Evolutionary conservation across 148 eudicot genomes (phyloP).

Genomic region (Chenopodium album): DNA sequence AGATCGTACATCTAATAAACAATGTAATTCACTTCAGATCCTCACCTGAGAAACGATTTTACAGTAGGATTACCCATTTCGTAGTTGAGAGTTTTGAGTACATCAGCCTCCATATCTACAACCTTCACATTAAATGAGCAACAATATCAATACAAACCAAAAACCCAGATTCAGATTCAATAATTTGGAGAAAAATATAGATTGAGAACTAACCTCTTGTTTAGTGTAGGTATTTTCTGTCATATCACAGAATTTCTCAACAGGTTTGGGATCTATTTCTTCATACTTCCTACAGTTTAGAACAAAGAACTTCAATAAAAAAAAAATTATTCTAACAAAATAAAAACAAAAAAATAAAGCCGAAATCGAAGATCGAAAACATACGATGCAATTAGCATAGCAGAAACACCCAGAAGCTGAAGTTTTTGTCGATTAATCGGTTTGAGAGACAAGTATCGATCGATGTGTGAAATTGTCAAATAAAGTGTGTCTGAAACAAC

Average conservation of each 20-base stretch:
- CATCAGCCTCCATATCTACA: slow-evolving; percentile 83
- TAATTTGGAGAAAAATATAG: not conserved
- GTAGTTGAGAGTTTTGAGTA: slow-evolving; percentile 58
- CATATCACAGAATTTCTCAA: slow-evolving; percentile 72
- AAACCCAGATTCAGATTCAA: slow-evolving; percentile 9
- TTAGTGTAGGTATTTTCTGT: slow-evolving; percentile 86
- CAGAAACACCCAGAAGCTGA: slow-evolving; percentile 89
- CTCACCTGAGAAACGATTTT: slow-evolving; percentile 75
- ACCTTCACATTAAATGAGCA: slow-evolving; percentile 26
- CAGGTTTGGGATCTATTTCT: slow-evolving; percentile 75
- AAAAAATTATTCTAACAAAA: not conserved
- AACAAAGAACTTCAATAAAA: not conserved
- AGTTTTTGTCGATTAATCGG: slow-evolving; percentile 61
- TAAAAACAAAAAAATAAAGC: not conserved
- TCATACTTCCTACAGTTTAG: slow-evolving; percentile 61
- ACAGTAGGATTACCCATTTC: slow-evolving; percentile 78
- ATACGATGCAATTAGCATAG: slow-evolving; percentile 97
- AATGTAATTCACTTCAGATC: not conserved
- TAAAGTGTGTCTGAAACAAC: slow-evolving; percentile 77
- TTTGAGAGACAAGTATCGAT: slow-evolving; percentile 65
- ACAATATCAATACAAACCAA: not conserved
- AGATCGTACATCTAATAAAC: not conserved
- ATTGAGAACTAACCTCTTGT: slow-evolving; percentile 43
- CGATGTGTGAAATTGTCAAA: slow-evolving; percentile 65
- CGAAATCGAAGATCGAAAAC: slow-evolving; percentile 16